Conservation (phyloP, 2,329 filamentous ascomycete genomes). For the Pseudogymnoascus sp. region DNA sequence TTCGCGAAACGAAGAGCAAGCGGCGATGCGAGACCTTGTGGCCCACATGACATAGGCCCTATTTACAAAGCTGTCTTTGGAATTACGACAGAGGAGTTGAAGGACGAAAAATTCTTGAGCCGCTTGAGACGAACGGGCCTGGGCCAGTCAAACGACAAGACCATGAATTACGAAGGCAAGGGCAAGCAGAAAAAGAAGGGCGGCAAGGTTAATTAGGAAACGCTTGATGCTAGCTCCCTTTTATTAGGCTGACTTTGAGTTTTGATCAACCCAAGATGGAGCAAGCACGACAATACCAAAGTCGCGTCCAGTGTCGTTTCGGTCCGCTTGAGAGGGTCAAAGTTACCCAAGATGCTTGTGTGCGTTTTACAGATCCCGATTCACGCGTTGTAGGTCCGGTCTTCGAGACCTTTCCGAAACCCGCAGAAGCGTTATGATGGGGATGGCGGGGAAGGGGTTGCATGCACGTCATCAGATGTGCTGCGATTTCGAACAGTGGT, state of each 20-base stretch:
- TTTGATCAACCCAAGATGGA: neutral
- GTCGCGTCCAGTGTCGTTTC: too few relatives aligned
- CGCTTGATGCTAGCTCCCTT: neutral
- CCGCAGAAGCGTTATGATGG: neutral
- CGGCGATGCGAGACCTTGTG: constrained; percentile 24
- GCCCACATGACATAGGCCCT: constrained; percentile 24
- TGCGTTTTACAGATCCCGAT: neutral
- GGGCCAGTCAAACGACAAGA: constrained; percentile 8
- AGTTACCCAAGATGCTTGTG: neutral
- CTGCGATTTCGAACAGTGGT: neutral
- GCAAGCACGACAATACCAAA: neutral
- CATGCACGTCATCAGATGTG: neutral
- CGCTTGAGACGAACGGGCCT: constrained; percentile 17
- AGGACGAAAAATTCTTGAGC: constrained; percentile 16
- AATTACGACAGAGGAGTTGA: constrained; percentile 15
- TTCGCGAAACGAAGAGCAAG: constrained; percentile 24
- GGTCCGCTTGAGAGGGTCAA: neutral
- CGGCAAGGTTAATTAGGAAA: constrained; percentile 2
- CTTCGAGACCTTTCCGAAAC: neutral
- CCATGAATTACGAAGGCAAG: neutral
- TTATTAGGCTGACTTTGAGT: neutral
- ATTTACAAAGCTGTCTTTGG: constrained; percentile 18
- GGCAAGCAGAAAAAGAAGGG: constrained; percentile 14
- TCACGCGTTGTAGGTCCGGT: neutral
- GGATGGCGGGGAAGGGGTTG: neutral